Evolutionary conservation across 1,139 yeast species (phyloP), one percentile per base, ranked within the genome.

Genomic region (Debaryomyces nepalensis): DNA sequence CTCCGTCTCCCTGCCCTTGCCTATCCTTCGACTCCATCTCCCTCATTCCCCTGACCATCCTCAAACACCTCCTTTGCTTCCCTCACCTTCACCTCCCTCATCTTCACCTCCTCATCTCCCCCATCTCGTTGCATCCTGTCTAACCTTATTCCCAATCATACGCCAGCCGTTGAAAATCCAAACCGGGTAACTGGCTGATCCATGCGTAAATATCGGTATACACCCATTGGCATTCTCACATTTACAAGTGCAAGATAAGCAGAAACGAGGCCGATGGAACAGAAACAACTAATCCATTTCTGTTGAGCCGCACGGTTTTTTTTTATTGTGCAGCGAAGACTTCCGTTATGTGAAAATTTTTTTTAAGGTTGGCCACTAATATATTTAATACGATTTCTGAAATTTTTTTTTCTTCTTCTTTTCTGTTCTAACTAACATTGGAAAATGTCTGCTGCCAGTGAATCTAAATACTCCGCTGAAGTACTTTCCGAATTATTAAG

Each of bases 401-500:
- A 18, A 12, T 37, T 41, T 40, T 42, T 43, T 42, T 42, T 38
- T 35, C 24, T 41, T 42, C 43, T 46, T 42, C 40, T 46, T 45
- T 46, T 48, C 46, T 41, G 43, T 33, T 39, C 14, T 19, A 47
- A 55, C 52, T 49, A 59, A 59, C 64, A 59, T 55, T 57, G 68
- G 64, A 66, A 53, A 58, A 77, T 78, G 82, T 75, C 82, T 70
- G 82, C 82, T 67, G 77, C 79, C 66, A 74, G 79, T 66, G 84
- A 79, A 75, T 74, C 82, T 47, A 76, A 77, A 67, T 79, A 79
- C 76, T 78, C 83, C 52, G 72, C 78, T 64, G 82, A 90, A 77
- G 96, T 91, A 72, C 87, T 93, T 73, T 79, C 86, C 70, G 97
- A 93, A 78, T 87, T 93, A 68, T 88, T 93, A 77, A 79, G 86